phyloP scores from a whole-genome alignment of 768 basidiomycete genomes.

The Bullera alba region DNA sequence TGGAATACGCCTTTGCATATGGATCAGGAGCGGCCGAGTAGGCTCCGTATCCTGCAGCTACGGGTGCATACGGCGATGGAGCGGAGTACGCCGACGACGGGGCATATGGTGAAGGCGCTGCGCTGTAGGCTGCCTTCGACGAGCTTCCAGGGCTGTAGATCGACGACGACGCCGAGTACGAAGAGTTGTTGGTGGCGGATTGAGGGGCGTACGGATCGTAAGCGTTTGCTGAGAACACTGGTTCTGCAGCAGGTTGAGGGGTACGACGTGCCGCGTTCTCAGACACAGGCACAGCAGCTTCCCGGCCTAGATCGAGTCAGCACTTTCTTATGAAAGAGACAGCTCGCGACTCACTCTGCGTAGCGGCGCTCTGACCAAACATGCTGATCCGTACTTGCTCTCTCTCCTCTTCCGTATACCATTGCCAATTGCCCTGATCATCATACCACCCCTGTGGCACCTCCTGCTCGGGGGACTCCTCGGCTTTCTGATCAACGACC shows the following conservation, averaged over 20 bases:
- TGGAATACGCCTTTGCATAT: too few species aligned
- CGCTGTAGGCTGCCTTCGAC: too few species aligned
- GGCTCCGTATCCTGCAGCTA: not conserved
- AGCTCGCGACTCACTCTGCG: not conserved
- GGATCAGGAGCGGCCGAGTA: too few species aligned
- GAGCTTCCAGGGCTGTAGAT: too few species aligned
- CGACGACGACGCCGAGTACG: not conserved
- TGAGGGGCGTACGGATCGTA: slow-evolving; percentile 19
- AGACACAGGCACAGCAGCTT: too few species aligned
- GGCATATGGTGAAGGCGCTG: too few species aligned
- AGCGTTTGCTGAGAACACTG: too few species aligned
- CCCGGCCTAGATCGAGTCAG: too few species aligned
- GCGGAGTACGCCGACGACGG: too few species aligned
- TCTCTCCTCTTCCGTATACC: slow-evolving; percentile 43
- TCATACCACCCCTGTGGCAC: slow-evolving; percentile 45
- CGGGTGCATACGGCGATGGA: not conserved
- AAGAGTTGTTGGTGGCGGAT: not conserved
- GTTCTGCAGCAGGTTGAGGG: slow-evolving; percentile 30
- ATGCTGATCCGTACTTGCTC: slow-evolving; percentile 27
- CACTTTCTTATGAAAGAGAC: too few species aligned
- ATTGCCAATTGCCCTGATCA: slow-evolving; percentile 38
- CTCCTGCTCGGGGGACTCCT: slow-evolving; percentile 23
- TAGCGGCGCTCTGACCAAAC: too few species aligned
- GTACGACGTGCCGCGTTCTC: slow-evolving; percentile 37
- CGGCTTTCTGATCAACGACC: slow-evolving; percentile 11